Base-by-base conservation (phyloP, 2,329 filamentous ascomycete species). In the Aspergillus transmontanensis region DNA sequence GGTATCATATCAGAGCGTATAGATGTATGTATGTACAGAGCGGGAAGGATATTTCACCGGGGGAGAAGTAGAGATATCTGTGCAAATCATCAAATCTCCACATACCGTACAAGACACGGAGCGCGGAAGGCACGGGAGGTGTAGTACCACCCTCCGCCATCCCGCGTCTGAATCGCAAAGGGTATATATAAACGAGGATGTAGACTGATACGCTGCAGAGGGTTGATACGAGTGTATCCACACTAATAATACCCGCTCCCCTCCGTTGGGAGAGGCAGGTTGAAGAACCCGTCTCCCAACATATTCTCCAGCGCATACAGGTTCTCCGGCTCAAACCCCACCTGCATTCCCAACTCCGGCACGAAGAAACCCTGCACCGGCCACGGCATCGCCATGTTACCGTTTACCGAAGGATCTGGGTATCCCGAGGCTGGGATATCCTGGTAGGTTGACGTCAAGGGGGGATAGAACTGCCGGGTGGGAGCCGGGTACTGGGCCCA, bases 231-330 rank as follows among this genome's bases (percentile, higher is more conserved):
- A 32, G 16, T 19, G 23, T 19, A 50, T n/a, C 48, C 48, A 32
- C 28, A 23, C 10, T 34, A 65, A 58, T 68, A 75, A 54, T 70
- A 68, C 9, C 72, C 66, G 23, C 7, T 65, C 68, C 28, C 65
- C 56, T 74, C 72, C 57, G 70, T 60, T 30, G 72, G 69, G 32
- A 74, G 68, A 0, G 70, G 66, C n/a, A 70, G 39, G 48, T 69
- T 69, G 48, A 78, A 73, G 30, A 78, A 59, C 14, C 73, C 74
- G 26, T 77, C 76, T 1, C 73, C 75, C 41, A 78, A 59, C 67
- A 78, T 73, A 56, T 63, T 72, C 3, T 71, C 75, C 62, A 79
- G 56, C 4, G 69, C 69, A 45, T 73, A 71, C 41, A 78, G 58
- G 55, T 72, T 70, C 55, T 75, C 71, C 14, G 75, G 64, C 36